Evolutionary conservation across 768 basidiomycete genomes (phyloP).

Genomic region (Collybia sordida): DNA sequence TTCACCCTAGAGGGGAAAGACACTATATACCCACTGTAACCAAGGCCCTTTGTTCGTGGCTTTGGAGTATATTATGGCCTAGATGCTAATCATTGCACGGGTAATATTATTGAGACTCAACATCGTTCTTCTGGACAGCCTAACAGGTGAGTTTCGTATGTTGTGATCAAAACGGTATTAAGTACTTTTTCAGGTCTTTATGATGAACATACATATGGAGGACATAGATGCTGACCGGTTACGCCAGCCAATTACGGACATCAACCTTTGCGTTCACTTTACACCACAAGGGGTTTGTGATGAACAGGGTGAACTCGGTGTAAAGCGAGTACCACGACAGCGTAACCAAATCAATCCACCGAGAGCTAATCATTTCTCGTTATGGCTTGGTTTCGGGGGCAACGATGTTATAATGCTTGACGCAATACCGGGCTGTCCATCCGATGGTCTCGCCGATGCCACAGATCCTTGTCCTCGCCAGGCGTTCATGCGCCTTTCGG

Average conservation of each 20-base stretch:
- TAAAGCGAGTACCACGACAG: conserved; percentile 3
- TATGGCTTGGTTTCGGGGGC: conserved; percentile 15
- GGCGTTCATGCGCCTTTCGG: conserved; percentile 6
- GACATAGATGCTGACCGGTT: too few species aligned
- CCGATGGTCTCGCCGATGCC: neutral
- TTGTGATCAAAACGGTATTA: too few species aligned
- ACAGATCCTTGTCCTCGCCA: neutral
- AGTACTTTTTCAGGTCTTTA: too few species aligned
- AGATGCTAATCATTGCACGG: too few species aligned
- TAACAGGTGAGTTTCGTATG: too few species aligned
- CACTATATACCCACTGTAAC: too few species aligned
- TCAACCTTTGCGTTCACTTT: conserved; percentile 17
- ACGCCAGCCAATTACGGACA: conserved; percentile 10
- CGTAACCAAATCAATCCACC: conserved; percentile 11
- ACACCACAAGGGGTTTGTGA: conserved; percentile 18
- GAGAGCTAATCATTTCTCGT: conserved; percentile 18
- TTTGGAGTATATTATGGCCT: too few species aligned
- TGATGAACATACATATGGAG: too few species aligned
- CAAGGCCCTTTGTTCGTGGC: too few species aligned
- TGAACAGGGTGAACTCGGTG: conserved; percentile 15
- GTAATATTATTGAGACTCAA: too few species aligned
- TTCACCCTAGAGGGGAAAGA: too few species aligned
- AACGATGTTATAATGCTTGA: conserved; percentile 12
- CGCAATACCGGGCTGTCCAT: conserved; percentile 8
- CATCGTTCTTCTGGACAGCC: too few species aligned